Conservation (phyloP, 768 basidiomycete genomes). For the Auriscalpium vulgare region DNA sequence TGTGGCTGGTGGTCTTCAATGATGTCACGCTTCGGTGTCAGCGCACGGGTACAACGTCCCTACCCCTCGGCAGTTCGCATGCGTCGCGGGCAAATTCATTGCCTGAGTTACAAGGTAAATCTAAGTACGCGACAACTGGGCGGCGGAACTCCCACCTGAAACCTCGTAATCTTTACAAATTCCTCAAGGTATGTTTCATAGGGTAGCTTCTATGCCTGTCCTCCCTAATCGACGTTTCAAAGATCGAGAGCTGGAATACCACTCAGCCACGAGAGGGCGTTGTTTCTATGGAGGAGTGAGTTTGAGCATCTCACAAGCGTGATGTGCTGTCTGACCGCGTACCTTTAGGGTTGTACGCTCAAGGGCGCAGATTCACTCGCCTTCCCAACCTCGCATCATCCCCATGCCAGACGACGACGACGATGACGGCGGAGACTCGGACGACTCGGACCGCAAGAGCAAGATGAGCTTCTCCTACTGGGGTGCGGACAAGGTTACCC, state of each 20-base stretch:
- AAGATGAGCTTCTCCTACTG: conserved; percentile 94
- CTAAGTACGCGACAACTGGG: conserved; percentile 79
- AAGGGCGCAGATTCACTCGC: conserved; percentile 47
- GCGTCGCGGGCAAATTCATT: conserved; percentile 67
- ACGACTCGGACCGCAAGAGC: conserved; percentile 83
- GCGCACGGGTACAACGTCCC: conserved; percentile 78
- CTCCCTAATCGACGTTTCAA: conserved; percentile 5
- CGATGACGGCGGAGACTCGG: conserved; percentile 54
- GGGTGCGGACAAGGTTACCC: conserved; percentile 87
- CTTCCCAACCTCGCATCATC: conserved; percentile 57
- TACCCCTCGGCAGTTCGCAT: conserved; percentile 64
- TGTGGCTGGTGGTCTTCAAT: conserved; percentile 94
- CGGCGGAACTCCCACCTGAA: conserved; percentile 68
- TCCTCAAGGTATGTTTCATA: conserved; percentile 59
- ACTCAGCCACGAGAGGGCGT: conserved; percentile 72
- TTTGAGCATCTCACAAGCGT: conserved; percentile 8
- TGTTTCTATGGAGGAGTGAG: conserved; percentile 88
- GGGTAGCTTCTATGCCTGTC: background rate
- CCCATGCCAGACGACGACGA: conserved; percentile 63
- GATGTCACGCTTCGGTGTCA: conserved; percentile 93
- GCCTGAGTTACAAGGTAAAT: conserved; percentile 77
- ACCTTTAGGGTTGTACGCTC: conserved; percentile 58
- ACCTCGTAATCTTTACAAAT: conserved; percentile 90
- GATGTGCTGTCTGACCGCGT: conserved; percentile 6
- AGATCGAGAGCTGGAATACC: conserved; percentile 83